A percentile compares a stretch with the other conserved stretches of the same genome.
These are phyloP conservation scores for Neurospora sp. DNA, from an alignment of 2,329 filamentous ascomycete species.

Conservation along the genomic window DNA sequence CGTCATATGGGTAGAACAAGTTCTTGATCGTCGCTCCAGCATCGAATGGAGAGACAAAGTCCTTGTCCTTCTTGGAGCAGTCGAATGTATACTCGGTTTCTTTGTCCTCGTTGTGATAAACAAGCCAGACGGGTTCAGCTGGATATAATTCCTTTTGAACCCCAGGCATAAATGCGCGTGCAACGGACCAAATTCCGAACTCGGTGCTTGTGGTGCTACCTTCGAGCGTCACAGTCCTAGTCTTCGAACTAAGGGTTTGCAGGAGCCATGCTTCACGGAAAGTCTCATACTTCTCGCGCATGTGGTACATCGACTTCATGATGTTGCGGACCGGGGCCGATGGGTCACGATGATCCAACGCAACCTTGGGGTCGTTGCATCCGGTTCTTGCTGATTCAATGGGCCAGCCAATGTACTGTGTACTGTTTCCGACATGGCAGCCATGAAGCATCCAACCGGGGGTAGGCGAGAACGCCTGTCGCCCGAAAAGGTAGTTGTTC, in stretches of 20 bases:
- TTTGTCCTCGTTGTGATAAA: constrained; percentile 39
- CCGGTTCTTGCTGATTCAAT: constrained; percentile 39
- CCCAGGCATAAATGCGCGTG: constrained; percentile 37
- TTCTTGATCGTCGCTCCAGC: constrained; percentile 48
- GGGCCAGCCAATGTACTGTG: constrained; percentile 45
- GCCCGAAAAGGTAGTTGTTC: constrained; percentile 51
- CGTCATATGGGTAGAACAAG: constrained; percentile 53
- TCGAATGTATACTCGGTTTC: constrained; percentile 46
- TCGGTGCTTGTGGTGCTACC: constrained; percentile 25
- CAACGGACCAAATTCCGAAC: constrained; percentile 47
- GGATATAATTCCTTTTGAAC: constrained; percentile 38
- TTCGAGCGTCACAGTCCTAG: constrained; percentile 17
- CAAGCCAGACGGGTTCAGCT: constrained; percentile 36
- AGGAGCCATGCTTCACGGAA: constrained; percentile 51
- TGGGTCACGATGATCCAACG: constrained; percentile 51
- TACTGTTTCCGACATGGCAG: constrained; percentile 45
- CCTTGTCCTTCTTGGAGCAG: constrained; percentile 35
- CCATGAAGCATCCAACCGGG: constrained; percentile 54
- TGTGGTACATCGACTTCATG: constrained; percentile 50
- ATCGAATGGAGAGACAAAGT: constrained; percentile 45
- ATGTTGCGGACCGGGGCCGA: constrained; percentile 49
- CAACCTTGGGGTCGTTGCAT: constrained; percentile 44
- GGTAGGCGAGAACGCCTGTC: constrained; percentile 49
- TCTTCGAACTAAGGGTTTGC: constrained; percentile 44
- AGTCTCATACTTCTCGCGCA: constrained; percentile 43